A percentile compares a stretch with the other conserved stretches of the same genome.
Conservation (phyloP, 2,329 filamentous ascomycete species). For the Trichoderma sp. region DNA sequence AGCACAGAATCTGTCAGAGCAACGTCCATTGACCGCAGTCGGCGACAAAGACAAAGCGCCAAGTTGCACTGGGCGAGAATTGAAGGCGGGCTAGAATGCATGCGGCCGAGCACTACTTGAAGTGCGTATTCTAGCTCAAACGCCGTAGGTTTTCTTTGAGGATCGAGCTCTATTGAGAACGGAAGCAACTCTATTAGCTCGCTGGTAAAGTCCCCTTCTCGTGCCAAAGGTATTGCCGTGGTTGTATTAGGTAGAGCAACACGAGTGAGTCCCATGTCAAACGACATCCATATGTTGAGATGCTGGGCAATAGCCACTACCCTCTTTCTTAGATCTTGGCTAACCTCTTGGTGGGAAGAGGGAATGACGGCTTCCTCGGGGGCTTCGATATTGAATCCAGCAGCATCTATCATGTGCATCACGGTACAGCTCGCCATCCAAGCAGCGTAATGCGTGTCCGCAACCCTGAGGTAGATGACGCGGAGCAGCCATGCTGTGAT, state of each 20-base stretch:
- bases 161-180: constrained; percentile 1
- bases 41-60: constrained; percentile 2
- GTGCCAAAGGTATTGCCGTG: not conserved
- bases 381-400: not conserved
- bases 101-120: not conserved
- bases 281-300: constrained; percentile 13
- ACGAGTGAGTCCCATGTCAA: constrained; percentile 3
- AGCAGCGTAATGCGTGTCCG: not conserved
- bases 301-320: not conserved
- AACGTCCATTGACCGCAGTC: not conserved
- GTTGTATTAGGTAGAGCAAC: not conserved
- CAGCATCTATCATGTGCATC: constrained; percentile 9
- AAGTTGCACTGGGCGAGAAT: constrained; percentile 8
- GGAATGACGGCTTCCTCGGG: not conserved
- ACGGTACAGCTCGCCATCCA: constrained; percentile 11
- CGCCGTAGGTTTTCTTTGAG: not conserved
- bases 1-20: not conserved
- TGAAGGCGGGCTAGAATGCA: not conserved
- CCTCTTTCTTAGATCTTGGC: not conserved
- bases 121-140: not conserved
- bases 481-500: not conserved
- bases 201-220: not conserved
- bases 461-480: not conserved
- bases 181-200: constrained; percentile 8
- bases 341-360: not conserved